Conservation (phyloP, 2,329 filamentous ascomycete species). For the Calycina marina region DNA sequence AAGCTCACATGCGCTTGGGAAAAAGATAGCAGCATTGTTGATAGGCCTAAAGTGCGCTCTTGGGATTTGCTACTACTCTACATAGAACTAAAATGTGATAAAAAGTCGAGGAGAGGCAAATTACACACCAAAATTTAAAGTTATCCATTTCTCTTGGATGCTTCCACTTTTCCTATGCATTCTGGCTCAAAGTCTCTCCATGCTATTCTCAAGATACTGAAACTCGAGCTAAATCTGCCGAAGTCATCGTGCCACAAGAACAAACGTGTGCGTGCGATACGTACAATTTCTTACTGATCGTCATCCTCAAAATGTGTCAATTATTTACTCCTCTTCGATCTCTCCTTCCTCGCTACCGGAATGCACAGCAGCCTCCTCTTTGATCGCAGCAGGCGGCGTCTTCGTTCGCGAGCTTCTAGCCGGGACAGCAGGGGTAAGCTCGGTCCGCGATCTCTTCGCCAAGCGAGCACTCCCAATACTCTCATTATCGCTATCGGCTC, state of each 20-base stretch:
- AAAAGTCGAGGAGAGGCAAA: no score
- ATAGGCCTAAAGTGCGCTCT: no score
- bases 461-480: slow-evolving; percentile 41
- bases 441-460: slow-evolving; percentile 50
- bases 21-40: no score
- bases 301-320: slow-evolving; percentile 1
- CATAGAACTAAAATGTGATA: no score
- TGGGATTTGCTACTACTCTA: no score
- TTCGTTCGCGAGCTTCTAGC: no score
- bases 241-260: slow-evolving; percentile 21
- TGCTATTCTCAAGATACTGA: slow-evolving; percentile 1
- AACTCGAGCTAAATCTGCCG: slow-evolving; percentile 13
- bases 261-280: slow-evolving; percentile 20
- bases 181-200: no score
- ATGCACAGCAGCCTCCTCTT: slow-evolving; percentile 30
- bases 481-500: slow-evolving; percentile 64
- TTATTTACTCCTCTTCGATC: slow-evolving; percentile 63
- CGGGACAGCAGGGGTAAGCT: slow-evolving; percentile 37
- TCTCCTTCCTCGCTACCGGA: slow-evolving; percentile 96
- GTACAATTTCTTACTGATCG: slow-evolving; percentile 18
- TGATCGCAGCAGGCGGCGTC: slow-evolving; percentile 31
- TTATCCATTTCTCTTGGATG: slow-evolving; percentile 2
- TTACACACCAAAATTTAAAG: slow-evolving; percentile 10
- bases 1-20: no score
- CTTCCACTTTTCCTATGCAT: no score